phyloP scores from a whole-genome alignment of 495 filamentous ascomycete species.

The Aspergillus cavernicola region DNA sequence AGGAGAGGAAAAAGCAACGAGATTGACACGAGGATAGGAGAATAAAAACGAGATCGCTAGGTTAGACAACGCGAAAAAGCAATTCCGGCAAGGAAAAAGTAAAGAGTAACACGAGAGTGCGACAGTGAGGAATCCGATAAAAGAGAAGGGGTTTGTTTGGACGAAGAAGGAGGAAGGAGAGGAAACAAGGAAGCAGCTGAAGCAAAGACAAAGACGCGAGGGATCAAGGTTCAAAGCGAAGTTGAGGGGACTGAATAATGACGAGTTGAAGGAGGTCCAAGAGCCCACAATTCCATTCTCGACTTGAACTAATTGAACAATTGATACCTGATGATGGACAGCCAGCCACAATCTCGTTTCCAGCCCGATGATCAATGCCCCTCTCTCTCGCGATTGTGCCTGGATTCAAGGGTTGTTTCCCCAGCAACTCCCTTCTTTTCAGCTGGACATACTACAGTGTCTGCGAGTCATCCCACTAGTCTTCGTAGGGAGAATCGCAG shows the following conservation, averaged over 20 bases:
- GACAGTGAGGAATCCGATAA: not conserved
- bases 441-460: constrained; percentile 7
- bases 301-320: too few species aligned
- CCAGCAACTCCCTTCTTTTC: constrained; percentile 33
- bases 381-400: not conserved
- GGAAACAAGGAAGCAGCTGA: not conserved
- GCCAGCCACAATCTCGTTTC: constrained; percentile 2
- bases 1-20: constrained; percentile 2
- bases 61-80: constrained; percentile 1
- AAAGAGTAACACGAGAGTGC: not conserved
- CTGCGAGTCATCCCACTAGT: constrained; percentile 17
- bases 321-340: not conserved
- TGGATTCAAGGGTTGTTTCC: constrained; percentile 30
- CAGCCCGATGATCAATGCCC: not conserved
- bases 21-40: constrained; percentile 2
- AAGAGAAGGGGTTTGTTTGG: constrained; percentile 13
- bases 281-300: not conserved
- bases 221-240: not conserved
- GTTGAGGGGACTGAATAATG: not conserved
- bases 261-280: not conserved
- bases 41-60: constrained; percentile 4
- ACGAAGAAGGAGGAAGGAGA: not conserved
- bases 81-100: not conserved
- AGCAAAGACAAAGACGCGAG: not conserved
- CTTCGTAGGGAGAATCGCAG: not conserved